A percentile compares a stretch with the other conserved stretches of the same genome.
These are phyloP conservation scores for Eutrema salsugineum DNA, from an alignment of 441 rosid species.

Conservation along the genomic window DNA sequence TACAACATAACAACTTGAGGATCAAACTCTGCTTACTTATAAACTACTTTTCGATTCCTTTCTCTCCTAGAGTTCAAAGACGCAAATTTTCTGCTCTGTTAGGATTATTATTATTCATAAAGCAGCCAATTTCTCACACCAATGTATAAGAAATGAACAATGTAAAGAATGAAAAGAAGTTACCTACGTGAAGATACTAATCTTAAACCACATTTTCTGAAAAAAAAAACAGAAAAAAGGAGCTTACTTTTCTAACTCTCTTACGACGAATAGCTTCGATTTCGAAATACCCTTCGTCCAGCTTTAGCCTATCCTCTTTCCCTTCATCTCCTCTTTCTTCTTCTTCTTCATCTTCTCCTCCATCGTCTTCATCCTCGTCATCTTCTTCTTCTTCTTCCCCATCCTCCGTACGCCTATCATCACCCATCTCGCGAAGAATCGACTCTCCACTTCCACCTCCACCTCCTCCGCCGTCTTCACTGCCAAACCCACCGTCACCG, in stretches of 20 bases:
- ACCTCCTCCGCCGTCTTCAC: constrained; percentile 25
- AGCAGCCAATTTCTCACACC: constrained; percentile 2
- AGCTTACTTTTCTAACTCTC: constrained; percentile 79
- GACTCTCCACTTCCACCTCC: constrained; percentile 17
- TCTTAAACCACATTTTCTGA: not conserved
- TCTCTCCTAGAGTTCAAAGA: not conserved
- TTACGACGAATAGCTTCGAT: constrained; percentile 96
- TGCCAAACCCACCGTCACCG: constrained; percentile 21
- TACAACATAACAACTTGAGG: not conserved
- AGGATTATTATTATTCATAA: not conserved
- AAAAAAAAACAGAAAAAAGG: constrained; percentile 1
- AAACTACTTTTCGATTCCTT: not conserved
- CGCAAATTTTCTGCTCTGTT: not conserved
- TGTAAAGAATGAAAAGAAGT: not conserved
- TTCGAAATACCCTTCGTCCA: constrained; percentile 91
- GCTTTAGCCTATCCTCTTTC: constrained; percentile 68
- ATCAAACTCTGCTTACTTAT: not conserved
- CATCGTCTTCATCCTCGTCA: constrained; percentile 35
- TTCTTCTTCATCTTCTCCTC: constrained; percentile 32
- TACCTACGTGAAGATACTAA: not conserved
- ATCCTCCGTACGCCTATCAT: constrained; percentile 34
- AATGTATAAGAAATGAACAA: not conserved
- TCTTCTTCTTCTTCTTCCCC: constrained; percentile 38
- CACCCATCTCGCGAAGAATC: constrained; percentile 26
- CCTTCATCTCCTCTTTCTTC: constrained; percentile 29